Percentiles rank a stretch among this genome's conserved stretches.
Evolutionary conservation across 805 yeast genomes (phyloP).

Genomic region (Clavispora phyllophila): DNA sequence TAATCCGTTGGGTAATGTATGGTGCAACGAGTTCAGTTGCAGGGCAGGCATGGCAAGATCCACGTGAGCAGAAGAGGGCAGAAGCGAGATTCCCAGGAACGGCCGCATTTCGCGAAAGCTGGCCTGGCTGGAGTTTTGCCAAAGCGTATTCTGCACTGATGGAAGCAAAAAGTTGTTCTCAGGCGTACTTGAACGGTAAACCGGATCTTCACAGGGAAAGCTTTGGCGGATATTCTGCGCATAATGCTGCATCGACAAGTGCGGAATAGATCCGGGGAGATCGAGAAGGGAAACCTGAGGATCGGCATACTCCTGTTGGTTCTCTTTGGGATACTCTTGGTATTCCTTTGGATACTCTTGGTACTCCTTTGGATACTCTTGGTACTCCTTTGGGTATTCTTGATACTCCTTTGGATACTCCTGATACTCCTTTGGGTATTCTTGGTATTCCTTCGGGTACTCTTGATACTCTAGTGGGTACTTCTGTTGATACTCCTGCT

Average conservation of each 20-base stretch:
- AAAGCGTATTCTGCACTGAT: constrained; percentile 2
- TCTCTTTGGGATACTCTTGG: neutral
- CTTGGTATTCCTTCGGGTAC: neutral
- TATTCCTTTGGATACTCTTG: neutral
- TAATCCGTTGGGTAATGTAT: constrained; percentile 1
- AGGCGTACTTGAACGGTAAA: neutral
- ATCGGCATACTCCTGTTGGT: neutral
- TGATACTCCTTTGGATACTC: neutral
- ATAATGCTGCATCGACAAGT: constrained; percentile 4
- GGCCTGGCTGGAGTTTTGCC: constrained; percentile 10
- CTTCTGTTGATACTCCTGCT: neutral
- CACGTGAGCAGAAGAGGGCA: constrained; percentile 4
- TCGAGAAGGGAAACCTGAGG: neutral
- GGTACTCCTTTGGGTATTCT: neutral
- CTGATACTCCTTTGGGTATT: neutral
- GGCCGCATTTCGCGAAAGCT: constrained; percentile 8
- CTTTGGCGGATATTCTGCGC: constrained; percentile 7
- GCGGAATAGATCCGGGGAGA: constrained; percentile 1
- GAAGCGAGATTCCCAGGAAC: constrained; percentile 8
- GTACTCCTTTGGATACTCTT: neutral
- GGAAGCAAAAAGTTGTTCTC: constrained; percentile 2
- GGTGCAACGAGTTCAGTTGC: neutral
- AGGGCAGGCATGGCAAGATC: constrained; percentile 1
- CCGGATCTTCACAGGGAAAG: constrained; percentile 4
- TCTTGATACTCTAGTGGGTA: neutral